Evolutionary conservation across 2,329 filamentous ascomycete species (phyloP).

Genomic region (Botrytis galanthina): DNA sequence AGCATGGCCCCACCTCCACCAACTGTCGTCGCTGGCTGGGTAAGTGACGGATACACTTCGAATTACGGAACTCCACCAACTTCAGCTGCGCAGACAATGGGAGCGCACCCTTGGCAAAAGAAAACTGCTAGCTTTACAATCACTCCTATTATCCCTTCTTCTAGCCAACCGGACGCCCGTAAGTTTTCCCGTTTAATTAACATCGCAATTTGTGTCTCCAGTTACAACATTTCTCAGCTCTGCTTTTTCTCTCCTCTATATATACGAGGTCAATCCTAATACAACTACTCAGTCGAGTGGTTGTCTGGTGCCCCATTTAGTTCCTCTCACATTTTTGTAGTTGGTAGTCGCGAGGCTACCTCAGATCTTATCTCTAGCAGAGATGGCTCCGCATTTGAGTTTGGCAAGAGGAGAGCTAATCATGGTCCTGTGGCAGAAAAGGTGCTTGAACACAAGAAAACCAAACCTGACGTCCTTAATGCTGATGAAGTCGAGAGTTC

Average conservation of each 20-base stretch:
- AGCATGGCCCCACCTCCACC: background rate
- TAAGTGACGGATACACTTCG: background rate
- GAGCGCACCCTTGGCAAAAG: background rate
- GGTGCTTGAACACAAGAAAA: background rate
- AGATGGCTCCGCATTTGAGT: background rate
- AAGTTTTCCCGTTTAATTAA: background rate
- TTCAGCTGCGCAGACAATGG: background rate
- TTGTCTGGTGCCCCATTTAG: background rate
- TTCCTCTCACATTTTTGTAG: background rate
- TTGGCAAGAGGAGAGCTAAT: background rate
- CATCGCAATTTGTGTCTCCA: too few species aligned
- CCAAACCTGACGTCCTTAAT: background rate
- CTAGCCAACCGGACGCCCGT: background rate
- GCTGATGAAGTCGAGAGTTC: background rate
- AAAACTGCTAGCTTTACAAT: background rate
- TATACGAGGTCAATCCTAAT: background rate
- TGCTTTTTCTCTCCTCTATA: background rate
- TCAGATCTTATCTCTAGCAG: background rate
- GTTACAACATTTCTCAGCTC: background rate
- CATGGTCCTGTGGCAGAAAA: background rate
- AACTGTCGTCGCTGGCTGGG: background rate
- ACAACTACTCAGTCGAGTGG: background rate
- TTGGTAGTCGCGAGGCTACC: background rate
- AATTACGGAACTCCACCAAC: background rate
- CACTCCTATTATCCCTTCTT: background rate